Conservation (phyloP, 2,329 filamentous ascomycete species). For the Alternaria viburni region DNA sequence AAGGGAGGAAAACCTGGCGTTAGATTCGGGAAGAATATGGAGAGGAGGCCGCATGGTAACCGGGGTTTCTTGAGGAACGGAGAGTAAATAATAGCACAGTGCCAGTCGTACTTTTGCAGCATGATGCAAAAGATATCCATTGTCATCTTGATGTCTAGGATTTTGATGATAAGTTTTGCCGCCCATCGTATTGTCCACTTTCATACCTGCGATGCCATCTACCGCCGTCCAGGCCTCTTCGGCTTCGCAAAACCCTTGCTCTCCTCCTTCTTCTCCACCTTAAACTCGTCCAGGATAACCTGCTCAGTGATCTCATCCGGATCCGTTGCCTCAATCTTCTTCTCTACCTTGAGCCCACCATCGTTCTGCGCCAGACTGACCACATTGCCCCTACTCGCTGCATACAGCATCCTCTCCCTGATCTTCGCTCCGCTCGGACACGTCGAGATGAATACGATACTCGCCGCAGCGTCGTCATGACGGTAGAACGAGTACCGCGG, state of each 20-base stretch:
- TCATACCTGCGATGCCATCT: neutral
- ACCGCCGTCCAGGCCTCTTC: conserved; percentile 74
- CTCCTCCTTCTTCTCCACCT: conserved; percentile 71
- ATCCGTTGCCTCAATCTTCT: conserved; percentile 70
- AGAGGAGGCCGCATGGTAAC: conserved; percentile 36
- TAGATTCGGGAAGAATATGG: conserved; percentile 34
- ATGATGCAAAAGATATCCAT: neutral
- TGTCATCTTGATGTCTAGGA: neutral
- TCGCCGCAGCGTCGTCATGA: conserved; percentile 64
- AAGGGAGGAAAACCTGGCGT: conserved; percentile 22
- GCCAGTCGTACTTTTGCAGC: neutral
- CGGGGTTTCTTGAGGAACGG: conserved; percentile 41
- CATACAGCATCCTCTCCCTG: conserved; percentile 86
- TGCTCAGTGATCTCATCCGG: conserved; percentile 74
- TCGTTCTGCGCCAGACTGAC: conserved; percentile 70
- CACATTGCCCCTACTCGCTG: conserved; percentile 65
- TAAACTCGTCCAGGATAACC: conserved; percentile 69
- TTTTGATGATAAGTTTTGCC: neutral
- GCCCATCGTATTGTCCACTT: neutral
- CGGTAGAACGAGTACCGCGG: conserved; percentile 82
- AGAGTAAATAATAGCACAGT: conserved; percentile 15
- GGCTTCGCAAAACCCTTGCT: conserved; percentile 77
- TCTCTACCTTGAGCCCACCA: conserved; percentile 70
- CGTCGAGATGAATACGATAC: conserved; percentile 81
- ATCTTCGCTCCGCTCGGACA: conserved; percentile 75